phyloP scores from a whole-genome alignment of 1,284 basidiomycete genomes.

The Ganoderma lingzhi region DNA sequence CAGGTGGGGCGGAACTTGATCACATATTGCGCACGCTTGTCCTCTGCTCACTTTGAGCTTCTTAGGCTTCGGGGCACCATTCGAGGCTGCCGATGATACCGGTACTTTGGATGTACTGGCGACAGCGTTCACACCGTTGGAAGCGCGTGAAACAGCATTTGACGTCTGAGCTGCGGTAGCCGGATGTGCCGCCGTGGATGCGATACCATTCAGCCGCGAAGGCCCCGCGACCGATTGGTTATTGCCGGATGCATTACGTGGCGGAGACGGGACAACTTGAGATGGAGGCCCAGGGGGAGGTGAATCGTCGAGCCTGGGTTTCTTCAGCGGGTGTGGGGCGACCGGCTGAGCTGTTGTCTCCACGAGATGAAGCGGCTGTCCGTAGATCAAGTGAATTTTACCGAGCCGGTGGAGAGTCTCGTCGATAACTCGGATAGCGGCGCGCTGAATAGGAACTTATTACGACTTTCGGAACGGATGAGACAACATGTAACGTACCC shows the following conservation, averaged over 20 bases:
- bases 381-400: constrained; percentile 59
- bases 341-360: constrained; percentile 37
- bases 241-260: constrained; percentile 5
- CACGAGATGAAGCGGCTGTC: constrained; percentile 68
- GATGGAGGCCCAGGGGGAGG: constrained; percentile 7
- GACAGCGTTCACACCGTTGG: constrained; percentile 20
- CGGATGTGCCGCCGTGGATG: not conserved
- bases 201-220: constrained; percentile 16
- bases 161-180: constrained; percentile 23
- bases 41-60: constrained; percentile 45
- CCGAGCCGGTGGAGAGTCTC: constrained; percentile 62
- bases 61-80: constrained; percentile 45
- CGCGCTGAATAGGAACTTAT: constrained; percentile 49
- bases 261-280: not conserved
- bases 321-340: constrained; percentile 20
- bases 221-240: constrained; percentile 22
- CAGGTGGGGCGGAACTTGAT: constrained; percentile 50
- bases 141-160: constrained; percentile 12
- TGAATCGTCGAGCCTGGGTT: constrained; percentile 21
- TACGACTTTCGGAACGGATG: constrained; percentile 14
- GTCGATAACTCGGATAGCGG: constrained; percentile 73
- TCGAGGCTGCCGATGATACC: constrained; percentile 40
- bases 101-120: constrained; percentile 47
- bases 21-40: constrained; percentile 56
- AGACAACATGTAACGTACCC: constrained; percentile 52